These are phyloP conservation scores for Russula griseocarnosa DNA, from an alignment of 768 basidiomycete genomes.

Conservation along the genomic window DNA sequence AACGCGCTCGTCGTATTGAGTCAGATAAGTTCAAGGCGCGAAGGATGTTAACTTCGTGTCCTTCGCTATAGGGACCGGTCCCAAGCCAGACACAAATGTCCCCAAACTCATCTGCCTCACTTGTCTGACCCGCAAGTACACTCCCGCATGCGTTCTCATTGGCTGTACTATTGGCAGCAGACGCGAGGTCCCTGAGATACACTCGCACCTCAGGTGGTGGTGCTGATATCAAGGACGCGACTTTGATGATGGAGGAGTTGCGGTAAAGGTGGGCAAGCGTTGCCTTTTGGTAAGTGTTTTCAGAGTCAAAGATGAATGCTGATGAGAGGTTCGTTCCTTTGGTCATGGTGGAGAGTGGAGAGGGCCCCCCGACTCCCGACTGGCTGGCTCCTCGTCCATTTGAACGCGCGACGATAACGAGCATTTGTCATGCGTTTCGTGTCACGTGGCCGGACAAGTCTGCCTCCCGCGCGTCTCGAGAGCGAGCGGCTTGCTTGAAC, in stretches of 20 bases:
- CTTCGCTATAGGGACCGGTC: conserved; percentile 36
- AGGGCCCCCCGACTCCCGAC: neutral
- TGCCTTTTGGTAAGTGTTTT: conserved; percentile 22
- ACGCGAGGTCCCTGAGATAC: conserved; percentile 35
- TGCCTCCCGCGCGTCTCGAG: no score
- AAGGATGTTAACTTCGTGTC: conserved; percentile 36
- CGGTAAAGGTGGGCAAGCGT: conserved; percentile 26
- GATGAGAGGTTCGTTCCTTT: conserved; percentile 15
- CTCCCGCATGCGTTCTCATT: conserved; percentile 45
- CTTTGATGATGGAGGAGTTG: conserved; percentile 24
- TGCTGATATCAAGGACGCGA: conserved; percentile 20
- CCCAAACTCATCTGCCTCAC: conserved; percentile 54
- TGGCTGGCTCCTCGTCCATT: neutral
- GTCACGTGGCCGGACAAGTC: neutral
- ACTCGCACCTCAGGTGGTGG: conserved; percentile 21
- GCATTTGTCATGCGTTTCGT: neutral
- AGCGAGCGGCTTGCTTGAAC: no score
- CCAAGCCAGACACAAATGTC: conserved; percentile 55
- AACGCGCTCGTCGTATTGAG: conserved; percentile 20
- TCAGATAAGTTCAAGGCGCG: conserved; percentile 31
- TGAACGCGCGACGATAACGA: neutral
- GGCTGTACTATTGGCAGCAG: conserved; percentile 41
- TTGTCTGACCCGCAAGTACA: conserved; percentile 49
- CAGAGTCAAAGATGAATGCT: conserved; percentile 19
- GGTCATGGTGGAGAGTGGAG: conserved; percentile 2